phyloP scores from a whole-genome alignment of 2,329 filamentous ascomycete species.

The Ophiostoma himal-ulmi region DNA sequence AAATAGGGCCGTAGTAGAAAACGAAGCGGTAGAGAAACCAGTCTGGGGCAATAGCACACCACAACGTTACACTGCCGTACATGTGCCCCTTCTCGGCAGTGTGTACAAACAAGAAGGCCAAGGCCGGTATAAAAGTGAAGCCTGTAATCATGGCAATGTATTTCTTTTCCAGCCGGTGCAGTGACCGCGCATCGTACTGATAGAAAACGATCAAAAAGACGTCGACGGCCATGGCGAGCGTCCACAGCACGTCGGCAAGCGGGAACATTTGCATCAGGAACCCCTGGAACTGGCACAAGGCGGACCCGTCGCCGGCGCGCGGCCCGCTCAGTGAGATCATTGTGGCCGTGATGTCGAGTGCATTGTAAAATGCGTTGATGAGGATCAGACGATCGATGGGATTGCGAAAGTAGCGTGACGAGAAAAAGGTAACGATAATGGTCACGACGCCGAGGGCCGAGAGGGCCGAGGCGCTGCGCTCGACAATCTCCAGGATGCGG shows the following conservation, averaged over 20 bases:
- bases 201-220: conserved; percentile 36
- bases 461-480: conserved; percentile 32
- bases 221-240: conserved; percentile 35
- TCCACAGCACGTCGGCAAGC: conserved; percentile 36
- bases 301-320: conserved; percentile 31
- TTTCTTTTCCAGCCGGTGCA: conserved; percentile 33
- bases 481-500: conserved; percentile 30
- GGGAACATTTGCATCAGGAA: conserved; percentile 38
- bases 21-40: conserved; percentile 35
- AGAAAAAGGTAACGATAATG: conserved; percentile 33
- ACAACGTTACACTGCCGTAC: conserved; percentile 35
- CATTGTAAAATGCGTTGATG: conserved; percentile 36
- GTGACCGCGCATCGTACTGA: conserved; percentile 32
- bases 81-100: conserved; percentile 32
- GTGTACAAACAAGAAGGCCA: conserved; percentile 34
- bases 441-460: conserved; percentile 34
- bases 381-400: conserved; percentile 38
- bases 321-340: conserved; percentile 38
- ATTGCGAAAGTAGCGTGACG: conserved; percentile 34
- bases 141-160: conserved; percentile 32
- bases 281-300: conserved; percentile 36
- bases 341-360: conserved; percentile 36
- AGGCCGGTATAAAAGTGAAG: conserved; percentile 34
- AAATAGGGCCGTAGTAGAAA: conserved; percentile 36
- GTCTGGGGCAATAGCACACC: conserved; percentile 36